A percentile compares a stretch with the other conserved stretches of the same genome.
These are phyloP conservation scores for Silene latifolia DNA, from an alignment of 148 eudicot genomes.

Conservation along the genomic window DNA sequence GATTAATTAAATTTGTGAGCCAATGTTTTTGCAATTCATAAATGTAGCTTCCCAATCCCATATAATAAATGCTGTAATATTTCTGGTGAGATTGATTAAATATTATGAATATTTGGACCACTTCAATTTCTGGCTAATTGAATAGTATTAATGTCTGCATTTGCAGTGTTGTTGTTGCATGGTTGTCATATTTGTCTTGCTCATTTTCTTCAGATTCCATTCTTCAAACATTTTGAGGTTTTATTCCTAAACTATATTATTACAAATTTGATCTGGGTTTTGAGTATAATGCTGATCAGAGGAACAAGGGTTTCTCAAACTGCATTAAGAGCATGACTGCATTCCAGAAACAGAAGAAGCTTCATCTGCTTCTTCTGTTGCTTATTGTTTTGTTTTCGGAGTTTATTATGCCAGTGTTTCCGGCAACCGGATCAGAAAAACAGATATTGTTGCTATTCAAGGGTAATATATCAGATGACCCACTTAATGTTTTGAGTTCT, in stretches of 20 bases:
- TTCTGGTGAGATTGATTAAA: slow-evolving; percentile 11
- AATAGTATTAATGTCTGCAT: slow-evolving; percentile 28
- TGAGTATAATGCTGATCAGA: slow-evolving; percentile 46
- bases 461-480: slow-evolving; percentile 69
- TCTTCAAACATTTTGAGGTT: not conserved
- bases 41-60: slow-evolving; percentile 22
- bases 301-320: slow-evolving; percentile 13
- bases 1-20: not conserved
- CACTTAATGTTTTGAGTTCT: slow-evolving; percentile 51
- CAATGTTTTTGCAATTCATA: slow-evolving; percentile 17
- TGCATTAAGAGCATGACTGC: slow-evolving; percentile 45
- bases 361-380: slow-evolving; percentile 23
- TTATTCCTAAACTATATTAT: not conserved
- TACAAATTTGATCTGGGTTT: slow-evolving; percentile 35
- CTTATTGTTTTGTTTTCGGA: slow-evolving; percentile 32
- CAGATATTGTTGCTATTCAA: slow-evolving; percentile 83
- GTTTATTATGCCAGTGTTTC: slow-evolving; percentile 36
- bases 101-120: slow-evolving; percentile 23
- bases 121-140: slow-evolving; percentile 19
- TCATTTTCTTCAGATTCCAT: slow-evolving; percentile 29
- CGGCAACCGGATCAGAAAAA: slow-evolving; percentile 61
- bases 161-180: slow-evolving; percentile 19
- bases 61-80: slow-evolving; percentile 12
- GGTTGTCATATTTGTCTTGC: slow-evolving; percentile 34
- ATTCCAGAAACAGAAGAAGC: slow-evolving; percentile 28